These are phyloP conservation scores for Avicennia marina DNA, from an alignment of 257 asterid genomes.

Conservation along the genomic window DNA sequence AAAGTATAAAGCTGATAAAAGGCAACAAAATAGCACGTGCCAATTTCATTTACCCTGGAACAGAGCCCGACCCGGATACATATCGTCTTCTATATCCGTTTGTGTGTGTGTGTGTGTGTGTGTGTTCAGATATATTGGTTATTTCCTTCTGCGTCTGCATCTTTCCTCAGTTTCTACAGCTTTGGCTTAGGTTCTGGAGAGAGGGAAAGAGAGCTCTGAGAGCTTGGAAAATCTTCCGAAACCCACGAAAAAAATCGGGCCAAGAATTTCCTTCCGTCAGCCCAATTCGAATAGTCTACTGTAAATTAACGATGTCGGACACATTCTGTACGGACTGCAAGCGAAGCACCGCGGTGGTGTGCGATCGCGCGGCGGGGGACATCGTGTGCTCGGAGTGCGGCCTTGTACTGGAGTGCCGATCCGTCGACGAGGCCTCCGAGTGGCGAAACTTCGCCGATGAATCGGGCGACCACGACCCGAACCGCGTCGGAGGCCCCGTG, in stretches of 20 bases:
- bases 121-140: too few species aligned
- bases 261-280: not conserved
- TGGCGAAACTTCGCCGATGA: conserved; percentile 94
- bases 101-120: too few species aligned
- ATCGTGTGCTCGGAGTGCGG: conserved; percentile 98
- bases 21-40: not conserved
- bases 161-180: too few species aligned
- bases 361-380: conserved; percentile 91
- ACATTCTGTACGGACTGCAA: conserved; percentile 82
- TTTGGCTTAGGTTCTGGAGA: too few species aligned
- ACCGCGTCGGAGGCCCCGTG: conserved; percentile 90
- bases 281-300: not conserved
- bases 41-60: not conserved
- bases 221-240: too few species aligned
- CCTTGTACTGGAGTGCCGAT: conserved; percentile 77
- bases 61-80: not conserved
- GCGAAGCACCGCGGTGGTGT: conserved; percentile 84
- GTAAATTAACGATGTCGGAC: conserved; percentile 46
- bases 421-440: conserved; percentile 90
- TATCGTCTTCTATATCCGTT: too few species aligned
- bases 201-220: too few species aligned
- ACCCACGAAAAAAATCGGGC: not conserved
- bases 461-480: conserved; percentile 88
- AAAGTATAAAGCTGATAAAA: too few species aligned
- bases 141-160: too few species aligned